Evolutionary conservation across 371 early-diverging fungal genomes (phyloP).

Genomic region (Rhizopus microsporus): DNA sequence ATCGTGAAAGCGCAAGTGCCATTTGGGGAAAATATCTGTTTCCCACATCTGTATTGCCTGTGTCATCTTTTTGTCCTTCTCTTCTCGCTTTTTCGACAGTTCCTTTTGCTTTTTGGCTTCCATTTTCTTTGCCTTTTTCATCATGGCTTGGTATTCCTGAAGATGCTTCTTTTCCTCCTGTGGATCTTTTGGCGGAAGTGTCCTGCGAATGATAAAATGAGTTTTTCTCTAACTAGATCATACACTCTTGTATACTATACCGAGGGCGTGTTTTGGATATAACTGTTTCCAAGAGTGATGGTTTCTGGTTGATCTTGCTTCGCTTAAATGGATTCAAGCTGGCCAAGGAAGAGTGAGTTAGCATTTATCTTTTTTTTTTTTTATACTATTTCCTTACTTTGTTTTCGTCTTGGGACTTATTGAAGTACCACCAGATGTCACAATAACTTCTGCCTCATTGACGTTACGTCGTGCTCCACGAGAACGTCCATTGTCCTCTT

Average conservation of each 20-base stretch:
- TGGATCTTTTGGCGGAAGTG: conserved; percentile 53
- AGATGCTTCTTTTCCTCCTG: conserved; percentile 53
- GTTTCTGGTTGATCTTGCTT: conserved; percentile 32
- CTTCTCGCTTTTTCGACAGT: conserved; percentile 22
- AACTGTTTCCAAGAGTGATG: conserved; percentile 47
- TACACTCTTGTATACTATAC: conserved; percentile 16
- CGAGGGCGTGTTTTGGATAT: conserved; percentile 54
- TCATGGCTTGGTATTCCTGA: conserved; percentile 51
- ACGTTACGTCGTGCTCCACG: conserved; percentile 46
- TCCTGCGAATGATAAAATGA: conserved; percentile 19
- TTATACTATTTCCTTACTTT: conserved; percentile 46
- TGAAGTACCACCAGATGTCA: conserved; percentile 44
- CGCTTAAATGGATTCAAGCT: conserved; percentile 46
- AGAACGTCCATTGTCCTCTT: conserved; percentile 13
- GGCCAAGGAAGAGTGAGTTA: neutral
- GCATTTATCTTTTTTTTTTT: neutral
- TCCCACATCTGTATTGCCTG: conserved; percentile 43
- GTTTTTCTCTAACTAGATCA: neutral
- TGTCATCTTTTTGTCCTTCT: conserved; percentile 31
- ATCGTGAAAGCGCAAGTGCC: conserved; percentile 38
- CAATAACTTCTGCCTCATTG: conserved; percentile 41
- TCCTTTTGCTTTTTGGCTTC: conserved; percentile 46
- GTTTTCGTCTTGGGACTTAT: conserved; percentile 31
- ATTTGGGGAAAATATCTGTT: conserved; percentile 44
- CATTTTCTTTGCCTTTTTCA: conserved; percentile 49